Base-by-base conservation (phyloP, 2,329 filamentous ascomycete genomes). In the Penicillium decumbens region DNA sequence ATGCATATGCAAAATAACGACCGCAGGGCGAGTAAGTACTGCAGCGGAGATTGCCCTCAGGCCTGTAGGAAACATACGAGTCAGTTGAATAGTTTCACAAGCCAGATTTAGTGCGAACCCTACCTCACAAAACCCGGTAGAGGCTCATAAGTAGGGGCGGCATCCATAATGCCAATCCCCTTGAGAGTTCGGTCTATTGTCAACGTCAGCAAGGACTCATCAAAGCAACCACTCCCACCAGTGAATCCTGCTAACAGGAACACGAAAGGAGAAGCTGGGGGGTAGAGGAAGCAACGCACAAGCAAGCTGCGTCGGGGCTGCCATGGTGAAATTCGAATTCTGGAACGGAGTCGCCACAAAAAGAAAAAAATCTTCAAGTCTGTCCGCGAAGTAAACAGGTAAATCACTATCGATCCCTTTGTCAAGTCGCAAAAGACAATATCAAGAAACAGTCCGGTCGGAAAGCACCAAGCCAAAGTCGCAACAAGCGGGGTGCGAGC, bases 21-120 rank as follows among this genome's bases (percentile, higher is more conserved):
- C 93, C 92, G 73, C 93, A 95, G 51, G 90, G 88, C 56, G 93
- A 97, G 78, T 98, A 98, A 65, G 84, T 83, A 79, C 88, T 95
- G 77, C 90, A 97, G 72, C 93, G 87, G 67, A 95, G 82, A 76
- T 92, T 95, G 69, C 91, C 92, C 79, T 95, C 88, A 54, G 92
- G 91, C 75, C 87, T 89, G 43, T 18, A 15, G 8, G 38, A 33
- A 43, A 33, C 42, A 54, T 24, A 42, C 24, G 12, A 44, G 45
- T 55, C 39, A 55, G 53, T 57, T 38, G 56, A 29, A 59, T 45
- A 20, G 20, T 29, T n/a, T 39, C 37, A 15, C 23, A 43, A 6
- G n/a, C 27, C 15, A 25, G 18, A 7, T 29, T 9, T 25, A 39
- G 7, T 10, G 6, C 3, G 23, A 20, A 41, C 39, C 56, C 35